A percentile compares a stretch with the other conserved stretches of the same genome.
Evolutionary conservation across 2,329 filamentous ascomycete species (phyloP).

Genomic region (Botrytis pseudocinerea): DNA sequence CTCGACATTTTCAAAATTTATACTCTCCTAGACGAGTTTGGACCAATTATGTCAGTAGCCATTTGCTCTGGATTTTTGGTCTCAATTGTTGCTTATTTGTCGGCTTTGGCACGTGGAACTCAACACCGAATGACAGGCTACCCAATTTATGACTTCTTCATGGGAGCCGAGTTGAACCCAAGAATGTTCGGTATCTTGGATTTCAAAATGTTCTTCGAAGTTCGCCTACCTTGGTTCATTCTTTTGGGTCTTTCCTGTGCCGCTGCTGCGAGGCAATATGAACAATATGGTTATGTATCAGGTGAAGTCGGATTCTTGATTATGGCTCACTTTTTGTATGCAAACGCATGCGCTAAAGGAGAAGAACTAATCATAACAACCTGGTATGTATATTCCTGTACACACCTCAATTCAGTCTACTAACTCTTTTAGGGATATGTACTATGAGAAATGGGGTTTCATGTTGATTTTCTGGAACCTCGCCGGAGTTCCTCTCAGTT

Average conservation of each 20-base stretch:
- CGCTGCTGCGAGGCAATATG: constrained; percentile 78
- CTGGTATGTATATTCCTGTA: constrained; percentile 52
- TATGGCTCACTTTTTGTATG: constrained; percentile 89
- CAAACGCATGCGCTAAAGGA: constrained; percentile 88
- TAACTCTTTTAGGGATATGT: constrained; percentile 69
- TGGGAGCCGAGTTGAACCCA: constrained; percentile 85
- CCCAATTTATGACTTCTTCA: constrained; percentile 84
- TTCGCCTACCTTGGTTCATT: constrained; percentile 90
- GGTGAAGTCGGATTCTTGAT: constrained; percentile 82
- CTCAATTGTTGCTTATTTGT: constrained; percentile 81
- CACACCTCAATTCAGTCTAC: neutral
- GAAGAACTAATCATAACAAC: constrained; percentile 88
- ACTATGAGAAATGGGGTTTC: constrained; percentile 94
- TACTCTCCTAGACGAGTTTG: constrained; percentile 92
- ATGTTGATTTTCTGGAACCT: constrained; percentile 98
- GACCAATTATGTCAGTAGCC: constrained; percentile 86
- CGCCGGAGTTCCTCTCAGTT: constrained; percentile 82
- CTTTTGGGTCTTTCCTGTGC: constrained; percentile 76
- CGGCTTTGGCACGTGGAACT: constrained; percentile 74
- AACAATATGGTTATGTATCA: constrained; percentile 80
- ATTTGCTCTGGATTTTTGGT: constrained; percentile 89
- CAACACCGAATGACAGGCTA: constrained; percentile 90
- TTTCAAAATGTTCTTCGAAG: constrained; percentile 96
- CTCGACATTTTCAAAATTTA: constrained; percentile 86
- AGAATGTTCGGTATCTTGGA: constrained; percentile 81